Evolutionary conservation across 1,139 yeast species (phyloP).

Genomic region (Pichia sp.): DNA sequence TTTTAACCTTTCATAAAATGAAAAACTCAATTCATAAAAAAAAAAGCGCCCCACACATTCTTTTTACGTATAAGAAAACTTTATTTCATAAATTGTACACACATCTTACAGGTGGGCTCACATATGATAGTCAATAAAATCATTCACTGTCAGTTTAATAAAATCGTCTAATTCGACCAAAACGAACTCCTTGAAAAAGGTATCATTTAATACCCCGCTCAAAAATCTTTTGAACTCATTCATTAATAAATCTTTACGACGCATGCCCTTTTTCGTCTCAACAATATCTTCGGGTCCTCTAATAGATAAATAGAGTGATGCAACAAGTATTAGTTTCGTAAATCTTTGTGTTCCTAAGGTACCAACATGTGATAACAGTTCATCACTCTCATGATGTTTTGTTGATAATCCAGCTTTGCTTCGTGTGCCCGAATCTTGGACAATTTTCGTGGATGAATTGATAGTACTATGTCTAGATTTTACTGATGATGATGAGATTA

Average conservation of each 20-base stretch:
- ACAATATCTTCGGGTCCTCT: constrained; percentile 17
- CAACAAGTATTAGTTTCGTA: constrained; percentile 16
- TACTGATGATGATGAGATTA: not conserved
- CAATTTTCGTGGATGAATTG: not conserved
- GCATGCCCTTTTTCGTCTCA: constrained; percentile 14
- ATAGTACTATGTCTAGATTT: not conserved
- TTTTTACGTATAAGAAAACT: not conserved
- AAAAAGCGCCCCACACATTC: constrained; percentile 3
- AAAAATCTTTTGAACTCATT: constrained; percentile 26
- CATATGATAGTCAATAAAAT: constrained; percentile 28
- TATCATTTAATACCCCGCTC: constrained; percentile 22
- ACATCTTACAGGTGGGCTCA: constrained; percentile 2
- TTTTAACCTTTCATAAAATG: too few relatives aligned
- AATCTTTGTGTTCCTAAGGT: constrained; percentile 16
- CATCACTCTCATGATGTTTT: constrained; percentile 7
- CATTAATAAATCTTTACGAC: constrained; percentile 21
- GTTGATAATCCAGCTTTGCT: constrained; percentile 4
- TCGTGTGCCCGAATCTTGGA: not conserved
- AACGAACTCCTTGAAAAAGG: constrained; percentile 21
- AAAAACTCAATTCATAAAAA: too few relatives aligned
- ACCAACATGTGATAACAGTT: constrained; percentile 9
- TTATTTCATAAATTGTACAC: too few relatives aligned
- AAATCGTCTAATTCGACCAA: constrained; percentile 26
- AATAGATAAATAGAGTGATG: constrained; percentile 15
- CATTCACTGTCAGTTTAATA: constrained; percentile 27